Evolutionary conservation across 2,329 filamentous ascomycete genomes (phyloP).

Genomic region (Clonostachys sp.): DNA sequence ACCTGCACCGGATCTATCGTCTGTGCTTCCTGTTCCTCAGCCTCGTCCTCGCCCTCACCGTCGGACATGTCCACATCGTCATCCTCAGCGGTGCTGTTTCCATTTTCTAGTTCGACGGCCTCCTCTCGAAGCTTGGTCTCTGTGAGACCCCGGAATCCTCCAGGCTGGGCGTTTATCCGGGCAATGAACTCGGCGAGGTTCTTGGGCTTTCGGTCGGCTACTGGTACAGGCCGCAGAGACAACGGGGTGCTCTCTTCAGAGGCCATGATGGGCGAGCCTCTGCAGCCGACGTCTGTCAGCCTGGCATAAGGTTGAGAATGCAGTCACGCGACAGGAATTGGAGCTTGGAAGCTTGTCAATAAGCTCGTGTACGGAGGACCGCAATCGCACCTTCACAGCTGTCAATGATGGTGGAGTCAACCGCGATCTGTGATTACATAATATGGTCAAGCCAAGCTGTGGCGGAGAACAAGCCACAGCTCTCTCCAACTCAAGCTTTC

Average conservation of each 20-base stretch:
- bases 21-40: conserved; percentile 34
- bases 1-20: conserved; percentile 41
- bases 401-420: no score
- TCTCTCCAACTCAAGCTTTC: no score
- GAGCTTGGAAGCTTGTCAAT: no score
- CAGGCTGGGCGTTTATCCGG: conserved; percentile 73
- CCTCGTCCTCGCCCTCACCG: conserved; percentile 38
- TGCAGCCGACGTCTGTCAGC: conserved; percentile 1
- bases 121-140: conserved; percentile 69
- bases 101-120: conserved; percentile 43
- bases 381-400: no score
- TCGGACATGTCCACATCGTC: conserved; percentile 41
- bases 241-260: conserved; percentile 23
- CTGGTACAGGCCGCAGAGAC: conserved; percentile 37
- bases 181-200: conserved; percentile 70
- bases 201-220: conserved; percentile 50
- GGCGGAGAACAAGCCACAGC: no score
- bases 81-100: conserved; percentile 36
- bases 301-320: conserved; percentile 3
- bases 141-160: conserved; percentile 76
- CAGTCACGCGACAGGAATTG: no score
- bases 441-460: no score
- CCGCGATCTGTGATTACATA: no score
- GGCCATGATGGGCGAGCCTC: conserved; percentile 16
- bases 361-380: no score